Conservation (phyloP, 2,329 filamentous ascomycete genomes). For the Aspergillus japonicus region DNA sequence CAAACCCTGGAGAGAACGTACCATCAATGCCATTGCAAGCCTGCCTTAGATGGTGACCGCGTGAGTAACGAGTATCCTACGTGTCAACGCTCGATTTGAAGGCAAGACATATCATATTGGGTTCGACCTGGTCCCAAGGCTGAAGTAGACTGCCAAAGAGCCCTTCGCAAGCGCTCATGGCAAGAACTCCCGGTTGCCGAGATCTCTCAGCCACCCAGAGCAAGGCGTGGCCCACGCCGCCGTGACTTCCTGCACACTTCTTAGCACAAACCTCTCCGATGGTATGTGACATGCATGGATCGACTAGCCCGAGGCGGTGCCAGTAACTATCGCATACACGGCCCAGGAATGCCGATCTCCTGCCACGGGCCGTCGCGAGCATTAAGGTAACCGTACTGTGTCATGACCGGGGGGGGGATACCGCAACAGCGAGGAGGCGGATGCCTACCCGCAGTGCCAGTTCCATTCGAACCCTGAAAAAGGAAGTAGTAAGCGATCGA, state of each 20-base stretch:
- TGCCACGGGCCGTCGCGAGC: conserved; percentile 53
- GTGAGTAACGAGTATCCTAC: too few relatives aligned
- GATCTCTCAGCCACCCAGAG: neutral
- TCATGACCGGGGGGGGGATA: conserved; percentile 47
- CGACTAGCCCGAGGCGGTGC: conserved; percentile 48
- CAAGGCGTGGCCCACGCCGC: too few relatives aligned
- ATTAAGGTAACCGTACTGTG: conserved; percentile 46
- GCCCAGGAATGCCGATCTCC: conserved; percentile 58
- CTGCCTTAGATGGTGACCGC: too few relatives aligned
- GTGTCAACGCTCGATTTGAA: too few relatives aligned
- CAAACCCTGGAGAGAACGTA: conserved; percentile 54
- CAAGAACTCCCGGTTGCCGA: conserved; percentile 17
- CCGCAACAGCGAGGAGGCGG: conserved; percentile 49
- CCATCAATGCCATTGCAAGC: conserved; percentile 49
- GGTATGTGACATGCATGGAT: conserved; percentile 41
- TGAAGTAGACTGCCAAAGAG: conserved; percentile 49
- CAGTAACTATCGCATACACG: conserved; percentile 40
- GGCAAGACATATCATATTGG: too few relatives aligned
- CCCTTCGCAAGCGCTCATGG: conserved; percentile 52
- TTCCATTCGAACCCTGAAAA: conserved; percentile 26
- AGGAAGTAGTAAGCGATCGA: conserved; percentile 24
- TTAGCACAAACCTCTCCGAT: conserved; percentile 48
- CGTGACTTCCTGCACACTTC: conserved; percentile 6
- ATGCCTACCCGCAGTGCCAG: conserved; percentile 42
- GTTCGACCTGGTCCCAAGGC: conserved; percentile 48